phyloP scores from a whole-genome alignment of 164 flowering plant species.

The Platanus orientalis region DNA sequence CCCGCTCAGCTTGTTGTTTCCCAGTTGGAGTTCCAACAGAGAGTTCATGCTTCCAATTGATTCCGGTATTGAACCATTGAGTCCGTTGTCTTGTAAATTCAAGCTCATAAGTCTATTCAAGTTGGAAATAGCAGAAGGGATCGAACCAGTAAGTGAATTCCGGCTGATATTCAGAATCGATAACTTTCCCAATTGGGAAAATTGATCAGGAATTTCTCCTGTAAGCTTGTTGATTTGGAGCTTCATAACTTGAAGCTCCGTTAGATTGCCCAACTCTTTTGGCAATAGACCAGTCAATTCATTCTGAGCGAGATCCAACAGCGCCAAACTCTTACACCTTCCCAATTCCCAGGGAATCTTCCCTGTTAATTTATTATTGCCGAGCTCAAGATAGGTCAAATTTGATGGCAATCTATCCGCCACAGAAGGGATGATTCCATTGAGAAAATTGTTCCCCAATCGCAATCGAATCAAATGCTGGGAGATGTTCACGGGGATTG shows the following conservation, averaged over 20 bases:
- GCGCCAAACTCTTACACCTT: slow-evolving; percentile 34
- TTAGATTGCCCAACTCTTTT: slow-evolving; percentile 35
- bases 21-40: slow-evolving; percentile 61
- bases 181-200: slow-evolving; percentile 29
- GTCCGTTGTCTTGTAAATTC: slow-evolving; percentile 41
- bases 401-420: slow-evolving; percentile 18
- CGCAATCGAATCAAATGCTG: slow-evolving; percentile 48
- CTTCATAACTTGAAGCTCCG: slow-evolving; percentile 42
- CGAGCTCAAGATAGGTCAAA: slow-evolving; percentile 59
- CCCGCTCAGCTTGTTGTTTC: slow-evolving; percentile 44
- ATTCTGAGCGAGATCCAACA: slow-evolving; percentile 57
- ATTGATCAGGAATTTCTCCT: slow-evolving; percentile 47
- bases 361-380: slow-evolving; percentile 44
- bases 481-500: slow-evolving; percentile 40
- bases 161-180: slow-evolving; percentile 41
- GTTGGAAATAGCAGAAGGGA: slow-evolving; percentile 40
- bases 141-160: slow-evolving; percentile 50
- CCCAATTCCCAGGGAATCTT: slow-evolving; percentile 46
- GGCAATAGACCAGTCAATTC: slow-evolving; percentile 43
- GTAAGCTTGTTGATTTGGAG: slow-evolving; percentile 45
- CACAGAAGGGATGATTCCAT: slow-evolving; percentile 36
- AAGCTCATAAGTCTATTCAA: slow-evolving; percentile 34
- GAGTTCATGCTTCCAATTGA: slow-evolving; percentile 20
- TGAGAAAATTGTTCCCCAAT: slow-evolving; percentile 45
- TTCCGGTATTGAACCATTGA: slow-evolving; percentile 52